These are phyloP conservation scores for Lentinus brumalis DNA, from an alignment of 768 basidiomycete genomes.

Conservation along the genomic window DNA sequence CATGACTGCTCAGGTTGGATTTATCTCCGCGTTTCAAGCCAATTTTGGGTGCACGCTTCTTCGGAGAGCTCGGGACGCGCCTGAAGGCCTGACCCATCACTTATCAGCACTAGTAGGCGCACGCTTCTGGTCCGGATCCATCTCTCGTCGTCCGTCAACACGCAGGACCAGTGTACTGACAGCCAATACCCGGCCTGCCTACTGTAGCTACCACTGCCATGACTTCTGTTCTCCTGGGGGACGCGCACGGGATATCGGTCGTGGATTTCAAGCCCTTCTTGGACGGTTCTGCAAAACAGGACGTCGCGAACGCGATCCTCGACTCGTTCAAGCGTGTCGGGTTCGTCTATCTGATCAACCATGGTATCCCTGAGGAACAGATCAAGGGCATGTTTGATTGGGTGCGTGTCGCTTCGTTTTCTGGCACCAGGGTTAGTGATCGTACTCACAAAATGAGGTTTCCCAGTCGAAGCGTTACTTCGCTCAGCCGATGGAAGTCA, in stretches of 20 bases:
- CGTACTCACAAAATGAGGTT: background rate
- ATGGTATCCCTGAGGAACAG: slow-evolving; percentile 38
- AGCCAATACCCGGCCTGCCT: too few relatives aligned
- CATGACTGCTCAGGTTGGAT: too few relatives aligned
- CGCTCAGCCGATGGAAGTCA: slow-evolving; percentile 30
- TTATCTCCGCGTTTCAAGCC: too few relatives aligned
- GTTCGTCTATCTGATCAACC: slow-evolving; percentile 26
- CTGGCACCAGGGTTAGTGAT: background rate
- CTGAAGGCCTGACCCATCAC: too few relatives aligned
- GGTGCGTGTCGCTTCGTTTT: slow-evolving; percentile 23
- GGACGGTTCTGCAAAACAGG: slow-evolving; percentile 40
- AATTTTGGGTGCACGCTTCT: too few relatives aligned
- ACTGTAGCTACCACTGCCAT: background rate
- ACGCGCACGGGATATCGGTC: slow-evolving; percentile 32
- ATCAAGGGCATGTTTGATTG: slow-evolving; percentile 35
- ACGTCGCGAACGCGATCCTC: slow-evolving; percentile 43
- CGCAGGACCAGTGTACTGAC: too few relatives aligned
- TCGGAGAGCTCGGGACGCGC: too few relatives aligned
- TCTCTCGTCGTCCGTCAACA: too few relatives aligned
- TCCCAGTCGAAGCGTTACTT: slow-evolving; percentile 37
- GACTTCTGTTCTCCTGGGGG: slow-evolving; percentile 10
- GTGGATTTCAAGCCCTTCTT: slow-evolving; percentile 48
- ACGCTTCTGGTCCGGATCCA: too few relatives aligned
- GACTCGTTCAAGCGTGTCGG: slow-evolving; percentile 41
- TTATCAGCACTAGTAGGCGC: too few relatives aligned